Evolutionary conservation across 345 rosid genomes (phyloP), one percentile per base, ranked within the genome.

Genomic region (Mercurialis annua): DNA sequence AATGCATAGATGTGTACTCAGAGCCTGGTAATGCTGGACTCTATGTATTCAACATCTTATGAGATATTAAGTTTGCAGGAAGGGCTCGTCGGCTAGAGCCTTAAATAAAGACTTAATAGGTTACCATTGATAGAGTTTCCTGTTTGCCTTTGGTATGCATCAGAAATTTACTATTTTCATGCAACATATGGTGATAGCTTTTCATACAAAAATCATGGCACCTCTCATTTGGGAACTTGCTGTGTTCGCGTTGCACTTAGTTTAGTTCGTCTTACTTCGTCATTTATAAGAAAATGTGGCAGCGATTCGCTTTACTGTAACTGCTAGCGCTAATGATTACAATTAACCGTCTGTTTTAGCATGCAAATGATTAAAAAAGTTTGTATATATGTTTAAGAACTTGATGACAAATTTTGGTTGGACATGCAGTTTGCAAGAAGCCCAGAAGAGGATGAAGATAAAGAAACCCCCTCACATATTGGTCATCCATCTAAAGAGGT

Each of bases 361-460:
- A 69, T 18, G 17, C 63, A 31, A 18, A 47, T 30, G 21, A 31
- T 4, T 12, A 54, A n/a, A n/a, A n/a, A n/a, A 53, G 27, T 50
- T 26, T 21, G 14, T 27, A 30, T 24, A 12, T 30, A 55, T 42
- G 15, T 60, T 26, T 18, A 48, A 33, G 34, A 60, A 51, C 15
- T 14, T 15, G 46, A 23, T 44, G 31, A 30, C n/a, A 27, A 42
- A 33, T 12, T 44, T 48, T 63, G 63, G 49, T 46, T 14, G n/a
- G 30, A 26, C 36, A 21, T 77, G 85, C 92, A 93, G 99, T 79
- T 87, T 92, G 84, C 99, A 94, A 80, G 99, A 94, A 84, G 99
- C 97, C 15, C 98, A 90, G 71, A 94, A 94, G 83, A 83, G 98
- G 80, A 94, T 94, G 98, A 94, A 94, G 88, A 94, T 94, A 76